Base-by-base conservation (phyloP, 306 rosid genomes). In the Cotoneaster glaucophyllus region DNA sequence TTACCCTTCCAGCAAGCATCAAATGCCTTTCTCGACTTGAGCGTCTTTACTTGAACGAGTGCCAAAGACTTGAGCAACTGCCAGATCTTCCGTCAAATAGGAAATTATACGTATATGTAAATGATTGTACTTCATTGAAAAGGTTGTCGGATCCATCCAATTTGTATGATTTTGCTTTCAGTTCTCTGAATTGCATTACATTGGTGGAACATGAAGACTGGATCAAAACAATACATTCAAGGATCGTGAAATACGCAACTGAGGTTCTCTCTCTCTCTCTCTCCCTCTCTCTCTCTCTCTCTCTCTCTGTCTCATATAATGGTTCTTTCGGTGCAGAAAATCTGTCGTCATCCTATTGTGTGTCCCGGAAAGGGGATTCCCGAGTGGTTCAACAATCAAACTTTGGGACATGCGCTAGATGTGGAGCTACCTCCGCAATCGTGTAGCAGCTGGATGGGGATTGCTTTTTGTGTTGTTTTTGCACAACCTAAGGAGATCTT, bases 1-100 rank as follows among this genome's bases (percentile, higher is more conserved):
- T 31, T 19, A 21, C n/a, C 28, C 58, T 81, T 32, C 85, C 79
- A 0, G 25, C 39, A 5, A 77, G 78, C 75, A 25, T 81, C 14
- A 45, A 25, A 4, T 14, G 17, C 65, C 81, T 81, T 52, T 56
- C 77, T 8, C 62, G 48, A 52, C 62, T 81, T 6, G 13, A 0
- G 7, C 0, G 0, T 1, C 11, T 77, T 22, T 0, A 0, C 0
- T 29, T 81, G 6, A 1, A 0, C 1, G 1, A 8, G 6, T 81
- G 81, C 70, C 6, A 10, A 56, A 81, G 59, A 53, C 78, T 81
- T 48, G 4, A 31, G 24, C 39, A 28, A 15, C n/a, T 77, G 34
- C 81, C 81, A 0, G 22, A 71, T 11, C 62, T 72, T 8, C 72
- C 85, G 0, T 15, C 70, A 32, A 68, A 26, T 25, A 50, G 5